Percentiles rank a stretch among this genome's conserved stretches.
Evolutionary conservation across 352 stramenopile genomes (phyloP).

Genomic region (Phytopythium oedochilum): DNA sequence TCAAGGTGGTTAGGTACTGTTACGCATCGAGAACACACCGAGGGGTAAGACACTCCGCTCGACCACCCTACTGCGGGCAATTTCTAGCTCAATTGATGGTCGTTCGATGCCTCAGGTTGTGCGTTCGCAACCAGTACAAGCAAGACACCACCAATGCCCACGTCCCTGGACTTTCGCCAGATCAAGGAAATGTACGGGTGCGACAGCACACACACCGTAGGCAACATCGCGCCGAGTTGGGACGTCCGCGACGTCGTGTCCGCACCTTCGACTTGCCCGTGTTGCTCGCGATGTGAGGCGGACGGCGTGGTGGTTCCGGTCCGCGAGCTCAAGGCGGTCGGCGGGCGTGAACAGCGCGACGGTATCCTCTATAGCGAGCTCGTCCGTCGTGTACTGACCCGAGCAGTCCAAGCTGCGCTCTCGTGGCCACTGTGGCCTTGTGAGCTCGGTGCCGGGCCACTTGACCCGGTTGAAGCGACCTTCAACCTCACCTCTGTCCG

Average conservation of each 20-base stretch:
- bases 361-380: constrained; percentile 49
- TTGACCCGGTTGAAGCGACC: too few species aligned
- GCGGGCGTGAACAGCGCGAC: constrained; percentile 6
- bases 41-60: neutral
- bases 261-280: too few species aligned
- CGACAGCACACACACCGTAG: constrained; percentile 31
- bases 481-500: neutral
- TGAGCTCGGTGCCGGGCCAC: too few species aligned
- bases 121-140: constrained; percentile 20
- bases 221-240: constrained; percentile 18
- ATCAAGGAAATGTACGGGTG: constrained; percentile 22
- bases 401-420: constrained; percentile 39
- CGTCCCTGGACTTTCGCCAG: constrained; percentile 26
- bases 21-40: constrained; percentile 10
- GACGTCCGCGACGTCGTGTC: constrained; percentile 20
- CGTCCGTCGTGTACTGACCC: constrained; percentile 41
- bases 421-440: too few species aligned
- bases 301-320: constrained; percentile 35
- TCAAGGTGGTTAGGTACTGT: constrained; percentile 63
- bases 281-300: too few species aligned
- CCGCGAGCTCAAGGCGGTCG: constrained; percentile 16
- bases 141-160: constrained; percentile 9
- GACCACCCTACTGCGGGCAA: too few species aligned
- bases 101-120: constrained; percentile 12
- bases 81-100: constrained; percentile 3